A percentile compares a stretch with the other conserved stretches of the same genome.
Evolutionary conservation across 257 asterid genomes (phyloP).

Genomic region (Salvia hispanica): DNA sequence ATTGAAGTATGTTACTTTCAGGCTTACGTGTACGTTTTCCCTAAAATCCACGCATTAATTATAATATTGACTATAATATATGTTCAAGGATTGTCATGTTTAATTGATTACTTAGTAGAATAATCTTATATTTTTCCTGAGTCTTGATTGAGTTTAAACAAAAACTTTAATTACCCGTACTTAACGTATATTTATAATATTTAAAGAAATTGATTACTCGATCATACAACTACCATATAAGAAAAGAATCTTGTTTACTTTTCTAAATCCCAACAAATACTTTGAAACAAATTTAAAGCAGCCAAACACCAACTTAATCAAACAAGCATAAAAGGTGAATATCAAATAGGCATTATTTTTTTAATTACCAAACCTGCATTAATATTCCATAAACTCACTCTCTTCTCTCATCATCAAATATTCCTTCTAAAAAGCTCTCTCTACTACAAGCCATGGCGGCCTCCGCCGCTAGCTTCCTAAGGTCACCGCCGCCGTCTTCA

Average conservation of each 20-base stretch:
- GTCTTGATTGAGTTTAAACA: not conserved
- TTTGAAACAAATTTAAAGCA: constrained; percentile 4
- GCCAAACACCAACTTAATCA: not conserved
- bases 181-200: not conserved
- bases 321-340: no score
- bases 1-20: not conserved
- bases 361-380: not conserved
- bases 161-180: no score
- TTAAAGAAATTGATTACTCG: not conserved
- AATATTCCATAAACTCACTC: not conserved
- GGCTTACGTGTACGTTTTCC: not conserved
- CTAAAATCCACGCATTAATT: not conserved
- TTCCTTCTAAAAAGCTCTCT: not conserved
- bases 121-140: no score
- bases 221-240: not conserved
- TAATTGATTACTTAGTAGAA: no score
- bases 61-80: not conserved
- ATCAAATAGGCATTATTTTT: not conserved
- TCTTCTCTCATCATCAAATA: not conserved
- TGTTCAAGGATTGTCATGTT: no score
- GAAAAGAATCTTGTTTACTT: not conserved
- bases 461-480: not conserved
- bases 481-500: not conserved
- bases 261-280: not conserved
- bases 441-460: constrained; percentile 19